These are phyloP conservation scores for Panaeolus papilionaceus DNA, from an alignment of 768 basidiomycete species.

Conservation along the genomic window DNA sequence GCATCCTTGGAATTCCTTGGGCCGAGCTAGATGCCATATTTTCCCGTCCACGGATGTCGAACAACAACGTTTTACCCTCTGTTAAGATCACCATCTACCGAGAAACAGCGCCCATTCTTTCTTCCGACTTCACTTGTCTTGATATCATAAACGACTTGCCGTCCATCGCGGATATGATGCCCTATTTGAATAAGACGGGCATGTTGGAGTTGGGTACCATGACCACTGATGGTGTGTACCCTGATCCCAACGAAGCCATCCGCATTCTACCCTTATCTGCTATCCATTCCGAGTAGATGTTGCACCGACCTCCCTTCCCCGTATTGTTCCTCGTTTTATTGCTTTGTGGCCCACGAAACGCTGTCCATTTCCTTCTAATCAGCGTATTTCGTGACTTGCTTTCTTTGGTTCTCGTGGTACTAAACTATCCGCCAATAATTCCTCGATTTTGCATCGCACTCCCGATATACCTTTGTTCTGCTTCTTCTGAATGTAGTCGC, in stretches of 20 bases:
- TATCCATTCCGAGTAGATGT: background rate
- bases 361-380: too few species aligned
- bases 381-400: too few species aligned
- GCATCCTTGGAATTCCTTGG: slow-evolving; percentile 1
- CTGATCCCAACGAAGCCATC: background rate
- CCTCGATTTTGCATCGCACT: too few species aligned
- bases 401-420: too few species aligned
- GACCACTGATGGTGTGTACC: background rate
- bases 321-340: too few species aligned
- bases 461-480: too few species aligned
- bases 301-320: too few species aligned
- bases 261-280: background rate
- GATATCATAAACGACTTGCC: slow-evolving; percentile 1
- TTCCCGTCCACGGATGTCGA: background rate
- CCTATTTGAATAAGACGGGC: background rate
- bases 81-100: slow-evolving; percentile 4
- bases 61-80: background rate
- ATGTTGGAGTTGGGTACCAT: background rate
- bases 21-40: background rate
- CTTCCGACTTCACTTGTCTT: background rate
- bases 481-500: background rate
- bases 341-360: too few species aligned
- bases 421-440: too few species aligned
- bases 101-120: slow-evolving; percentile 4
- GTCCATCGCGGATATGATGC: background rate